A percentile compares a stretch with the other conserved stretches of the same genome.
These are phyloP conservation scores for Fusarium sp. DNA, from an alignment of 2,329 filamentous ascomycete species.

Conservation along the genomic window DNA sequence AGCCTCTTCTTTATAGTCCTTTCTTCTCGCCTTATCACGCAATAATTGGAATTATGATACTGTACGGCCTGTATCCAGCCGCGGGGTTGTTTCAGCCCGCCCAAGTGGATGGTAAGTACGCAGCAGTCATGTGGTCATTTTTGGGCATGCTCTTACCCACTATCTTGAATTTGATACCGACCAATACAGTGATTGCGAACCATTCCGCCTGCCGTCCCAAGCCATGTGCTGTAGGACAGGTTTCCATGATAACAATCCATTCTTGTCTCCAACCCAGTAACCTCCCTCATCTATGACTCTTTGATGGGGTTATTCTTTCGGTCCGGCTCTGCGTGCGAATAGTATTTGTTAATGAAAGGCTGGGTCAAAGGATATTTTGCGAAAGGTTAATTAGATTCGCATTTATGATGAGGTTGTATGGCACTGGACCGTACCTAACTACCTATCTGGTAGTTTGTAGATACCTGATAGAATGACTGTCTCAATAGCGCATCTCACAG, in stretches of 20 bases:
- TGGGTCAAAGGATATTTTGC: background rate
- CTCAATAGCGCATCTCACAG: conserved; percentile 23
- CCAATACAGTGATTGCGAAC: background rate
- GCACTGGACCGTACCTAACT: background rate
- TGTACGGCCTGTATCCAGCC: background rate
- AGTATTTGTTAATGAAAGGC: background rate
- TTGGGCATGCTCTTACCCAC: background rate
- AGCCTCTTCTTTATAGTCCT: conserved; percentile 1
- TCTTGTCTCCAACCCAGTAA: background rate
- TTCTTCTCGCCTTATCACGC: background rate
- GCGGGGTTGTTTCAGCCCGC: background rate
- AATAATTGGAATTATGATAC: background rate
- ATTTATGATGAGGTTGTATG: background rate
- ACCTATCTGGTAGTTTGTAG: background rate
- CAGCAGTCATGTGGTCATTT: conserved; percentile 29
- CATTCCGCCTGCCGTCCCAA: background rate
- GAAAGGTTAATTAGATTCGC: background rate
- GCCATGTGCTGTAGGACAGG: conserved; percentile 1
- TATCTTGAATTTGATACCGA: conserved; percentile 9
- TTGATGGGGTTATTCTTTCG: background rate
- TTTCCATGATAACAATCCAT: background rate
- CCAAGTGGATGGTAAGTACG: background rate
- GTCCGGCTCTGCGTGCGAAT: background rate
- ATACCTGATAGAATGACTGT: conserved; percentile 6
- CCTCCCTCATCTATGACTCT: background rate